Base-by-base conservation (phyloP, 805 yeast genomes). In the Hanseniaspora jakobsenii region DNA sequence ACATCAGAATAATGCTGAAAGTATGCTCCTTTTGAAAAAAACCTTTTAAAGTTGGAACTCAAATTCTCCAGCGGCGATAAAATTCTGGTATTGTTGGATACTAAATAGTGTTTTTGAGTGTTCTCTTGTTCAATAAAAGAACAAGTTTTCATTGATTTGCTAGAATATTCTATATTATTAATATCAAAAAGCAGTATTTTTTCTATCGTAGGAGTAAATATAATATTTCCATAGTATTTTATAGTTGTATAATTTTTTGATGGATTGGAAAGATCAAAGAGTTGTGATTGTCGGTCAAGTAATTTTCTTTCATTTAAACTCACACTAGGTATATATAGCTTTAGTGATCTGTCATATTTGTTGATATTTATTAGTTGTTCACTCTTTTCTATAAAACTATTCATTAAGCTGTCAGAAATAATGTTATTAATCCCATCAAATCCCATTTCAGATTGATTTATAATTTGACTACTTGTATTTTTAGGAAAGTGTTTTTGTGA, bases 11-110 rank as follows among this genome's bases (percentile, higher is more conserved):
- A 42, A 19, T 42, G 24, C n/a, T 42, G 46, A 6, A 42, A 36
- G 26, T 35, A 42, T 7, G 46, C 46, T 7, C 46, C 46, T 35
- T 37, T 42, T 35, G 26, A 28, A 21, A 42, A 42, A 6, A 37
- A 42, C 29, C 27, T 34, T 10, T 42, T 26, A 28, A 42, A 42
- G 18, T 42, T 37, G 10, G 14, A 16, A 12, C 29, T 6, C 7
- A 21, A 24, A 2, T 24, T 29, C n/a, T 34, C n/a, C 4, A 42
- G 27, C 4, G 37, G 26, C 3, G 24, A n/a, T 9, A 42, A 10
- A 10, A 42, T 42, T 4, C 28, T 24, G 17, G 14, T 42, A 13
- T 42, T 42, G 12, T 42, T 42, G 3, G 46, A 42, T 1, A 42
- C 17, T 13, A 42, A 35, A n/a, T 42, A 42, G 16, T 36, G 31